These are phyloP conservation scores for Linderniella brevidens DNA, from an alignment of 257 asterid species.

Conservation along the genomic window DNA sequence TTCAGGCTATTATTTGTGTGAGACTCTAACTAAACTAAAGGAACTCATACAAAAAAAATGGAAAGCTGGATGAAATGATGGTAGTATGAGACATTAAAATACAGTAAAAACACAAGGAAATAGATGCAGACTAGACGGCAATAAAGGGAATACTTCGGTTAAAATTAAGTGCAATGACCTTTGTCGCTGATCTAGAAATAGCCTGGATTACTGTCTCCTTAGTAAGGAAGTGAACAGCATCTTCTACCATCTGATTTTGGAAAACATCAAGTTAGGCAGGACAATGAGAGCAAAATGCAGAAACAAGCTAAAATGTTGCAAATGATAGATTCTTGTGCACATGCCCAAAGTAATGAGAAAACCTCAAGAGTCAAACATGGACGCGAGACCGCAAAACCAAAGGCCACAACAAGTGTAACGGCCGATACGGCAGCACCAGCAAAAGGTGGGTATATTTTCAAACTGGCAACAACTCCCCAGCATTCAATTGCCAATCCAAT, in stretches of 20 bases:
- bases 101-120: constrained; percentile 1
- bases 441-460: constrained; percentile 92
- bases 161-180: constrained; percentile 23
- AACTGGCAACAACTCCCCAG: constrained; percentile 99
- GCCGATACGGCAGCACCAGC: constrained; percentile 99
- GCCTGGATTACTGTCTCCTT: constrained; percentile 94
- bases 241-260: constrained; percentile 82
- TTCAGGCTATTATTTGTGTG: no score
- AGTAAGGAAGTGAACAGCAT: constrained; percentile 92
- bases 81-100: no score
- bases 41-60: no score
- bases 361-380: constrained; percentile 98
- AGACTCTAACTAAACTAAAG: no score
- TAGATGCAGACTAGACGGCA: neutral
- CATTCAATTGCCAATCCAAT: constrained; percentile 94
- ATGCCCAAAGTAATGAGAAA: constrained; percentile 14
- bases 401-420: constrained; percentile 88
- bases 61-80: no score
- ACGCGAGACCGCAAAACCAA: constrained; percentile 97
- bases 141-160: constrained; percentile 6
- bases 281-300: constrained; percentile 3
- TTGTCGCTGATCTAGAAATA: constrained; percentile 90
- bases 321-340: neutral
- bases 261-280: constrained; percentile 6
- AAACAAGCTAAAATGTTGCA: constrained; percentile 2